Percentiles rank a stretch among this genome's conserved stretches.
These are phyloP conservation scores for Myxozyma sirexii DNA, from an alignment of 805 yeast genomes.

Conservation along the genomic window DNA sequence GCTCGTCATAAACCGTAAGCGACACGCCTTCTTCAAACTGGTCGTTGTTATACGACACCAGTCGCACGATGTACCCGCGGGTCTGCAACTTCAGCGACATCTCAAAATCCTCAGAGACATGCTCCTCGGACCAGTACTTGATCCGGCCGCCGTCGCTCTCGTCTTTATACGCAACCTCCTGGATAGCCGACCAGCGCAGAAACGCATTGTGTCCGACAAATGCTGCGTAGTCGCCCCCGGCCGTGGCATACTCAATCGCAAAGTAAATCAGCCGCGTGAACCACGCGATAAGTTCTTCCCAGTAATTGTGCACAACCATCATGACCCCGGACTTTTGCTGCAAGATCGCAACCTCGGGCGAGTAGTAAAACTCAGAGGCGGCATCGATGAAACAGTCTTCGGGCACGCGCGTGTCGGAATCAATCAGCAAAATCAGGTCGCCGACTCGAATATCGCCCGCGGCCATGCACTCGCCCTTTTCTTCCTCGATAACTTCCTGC, in stretches of 20 bases:
- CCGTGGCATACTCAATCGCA: slow-evolving; percentile 28
- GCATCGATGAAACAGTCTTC: slow-evolving; percentile 31
- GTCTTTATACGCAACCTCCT: slow-evolving; percentile 23
- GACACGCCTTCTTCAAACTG: slow-evolving; percentile 31
- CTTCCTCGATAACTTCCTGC: slow-evolving; percentile 12
- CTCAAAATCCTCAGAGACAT: slow-evolving; percentile 32
- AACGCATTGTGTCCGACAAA: slow-evolving; percentile 33
- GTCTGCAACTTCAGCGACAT: slow-evolving; percentile 28
- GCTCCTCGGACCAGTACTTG: slow-evolving; percentile 30
- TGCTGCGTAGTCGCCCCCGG: slow-evolving; percentile 31
- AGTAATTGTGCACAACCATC: slow-evolving; percentile 28
- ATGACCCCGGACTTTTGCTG: slow-evolving; percentile 28
- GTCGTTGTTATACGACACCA: slow-evolving; percentile 19
- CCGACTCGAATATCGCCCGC: slow-evolving; percentile 32
- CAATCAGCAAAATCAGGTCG: slow-evolving; percentile 24
- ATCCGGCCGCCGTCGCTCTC: slow-evolving; percentile 21
- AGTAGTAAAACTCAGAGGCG: slow-evolving; percentile 26
- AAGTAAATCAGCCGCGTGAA: slow-evolving; percentile 30
- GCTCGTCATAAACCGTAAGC: slow-evolving; percentile 28
- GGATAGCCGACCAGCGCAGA: slow-evolving; percentile 30
- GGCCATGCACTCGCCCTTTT: slow-evolving; percentile 19
- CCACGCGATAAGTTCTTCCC: slow-evolving; percentile 31
- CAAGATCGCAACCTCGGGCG: slow-evolving; percentile 29
- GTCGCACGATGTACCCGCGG: slow-evolving; percentile 21
- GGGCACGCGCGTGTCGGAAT: slow-evolving; percentile 32